phyloP scores from a whole-genome alignment of 345 rosid species.

The Salix caprea region DNA sequence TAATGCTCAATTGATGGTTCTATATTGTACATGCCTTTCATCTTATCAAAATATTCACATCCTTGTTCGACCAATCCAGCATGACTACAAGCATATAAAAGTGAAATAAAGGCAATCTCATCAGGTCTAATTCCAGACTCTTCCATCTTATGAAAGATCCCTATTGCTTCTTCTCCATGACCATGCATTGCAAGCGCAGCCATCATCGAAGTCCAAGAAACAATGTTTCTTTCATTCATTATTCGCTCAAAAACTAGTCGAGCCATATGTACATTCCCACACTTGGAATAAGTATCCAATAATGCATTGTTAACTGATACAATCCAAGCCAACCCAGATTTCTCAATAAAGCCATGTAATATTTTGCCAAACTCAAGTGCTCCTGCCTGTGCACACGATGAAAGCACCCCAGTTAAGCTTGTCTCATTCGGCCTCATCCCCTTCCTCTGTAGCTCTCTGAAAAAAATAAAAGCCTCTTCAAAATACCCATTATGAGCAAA shows the following conservation, averaged over 20 bases:
- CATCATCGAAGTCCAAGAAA: constrained; percentile 85
- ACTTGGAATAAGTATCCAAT: constrained; percentile 72
- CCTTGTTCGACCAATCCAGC: constrained; percentile 85
- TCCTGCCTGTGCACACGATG: constrained; percentile 82
- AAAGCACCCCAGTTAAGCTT: constrained; percentile 89
- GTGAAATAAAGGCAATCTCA: constrained; percentile 59
- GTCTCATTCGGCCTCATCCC: constrained; percentile 46
- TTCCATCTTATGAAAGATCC: constrained; percentile 65
- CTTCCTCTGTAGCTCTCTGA: constrained; percentile 39
- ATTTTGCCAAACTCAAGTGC: constrained; percentile 80
- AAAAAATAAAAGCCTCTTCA: constrained; percentile 39
- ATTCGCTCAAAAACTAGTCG: constrained; percentile 60
- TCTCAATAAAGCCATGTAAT: constrained; percentile 70
- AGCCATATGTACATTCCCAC: constrained; percentile 69
- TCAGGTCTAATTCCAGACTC: constrained; percentile 52
- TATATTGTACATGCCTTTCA: constrained; percentile 54
- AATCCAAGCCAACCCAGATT: constrained; percentile 71
- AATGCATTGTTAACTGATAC: constrained; percentile 76
- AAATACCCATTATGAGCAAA: constrained; percentile 45
- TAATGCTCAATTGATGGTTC: constrained; percentile 55
- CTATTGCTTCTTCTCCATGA: constrained; percentile 62
- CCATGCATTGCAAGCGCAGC: constrained; percentile 83
- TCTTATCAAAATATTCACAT: constrained; percentile 52
- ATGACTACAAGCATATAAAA: constrained; percentile 95
- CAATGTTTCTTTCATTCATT: constrained; percentile 57